Percentiles rank a stretch among this genome's conserved stretches.
phyloP scores from a whole-genome alignment of 2,329 filamentous ascomycete genomes.

The Alternaria solani region DNA sequence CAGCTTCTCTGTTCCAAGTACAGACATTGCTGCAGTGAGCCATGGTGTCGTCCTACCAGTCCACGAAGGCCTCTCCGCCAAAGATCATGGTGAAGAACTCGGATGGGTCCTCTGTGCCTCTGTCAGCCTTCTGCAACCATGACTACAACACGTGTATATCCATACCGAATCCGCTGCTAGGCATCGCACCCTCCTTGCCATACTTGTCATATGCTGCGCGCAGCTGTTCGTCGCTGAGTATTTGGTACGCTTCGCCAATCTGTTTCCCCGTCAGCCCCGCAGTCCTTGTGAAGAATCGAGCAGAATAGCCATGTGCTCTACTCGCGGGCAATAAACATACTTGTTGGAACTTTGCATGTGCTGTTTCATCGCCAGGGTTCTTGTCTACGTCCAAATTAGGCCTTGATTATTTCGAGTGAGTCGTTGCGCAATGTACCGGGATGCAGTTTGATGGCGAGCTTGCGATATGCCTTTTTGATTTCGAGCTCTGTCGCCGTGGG shows the following conservation, averaged over 20 bases:
- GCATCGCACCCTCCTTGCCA: constrained; percentile 93
- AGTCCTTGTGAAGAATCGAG: constrained; percentile 11
- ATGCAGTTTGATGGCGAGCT: constrained; percentile 88
- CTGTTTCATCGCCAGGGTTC: constrained; percentile 94
- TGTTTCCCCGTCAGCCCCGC: constrained; percentile 46
- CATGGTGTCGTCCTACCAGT: constrained; percentile 65
- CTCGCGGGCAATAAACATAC: constrained; percentile 57
- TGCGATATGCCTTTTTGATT: constrained; percentile 97
- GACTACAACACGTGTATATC: not conserved
- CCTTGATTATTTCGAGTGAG: constrained; percentile 3
- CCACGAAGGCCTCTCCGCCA: constrained; percentile 91
- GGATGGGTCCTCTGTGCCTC: constrained; percentile 76
- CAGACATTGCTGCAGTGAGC: not conserved
- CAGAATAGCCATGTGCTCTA: constrained; percentile 7
- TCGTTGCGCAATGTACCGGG: constrained; percentile 66
- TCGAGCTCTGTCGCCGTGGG: constrained; percentile 87
- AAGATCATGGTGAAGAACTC: constrained; percentile 99
- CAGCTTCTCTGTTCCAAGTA: constrained; percentile 5
- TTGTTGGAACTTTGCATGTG: constrained; percentile 91
- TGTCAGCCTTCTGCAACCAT: constrained; percentile 30
- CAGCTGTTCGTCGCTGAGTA: constrained; percentile 86
- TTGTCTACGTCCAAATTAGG: constrained; percentile 70
- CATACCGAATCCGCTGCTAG: constrained; percentile 84
- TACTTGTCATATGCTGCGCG: constrained; percentile 95
- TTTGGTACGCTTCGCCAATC: constrained; percentile 77